Conservation (phyloP, 108 stramenopile genomes). For the Seminavis robusta region DNA sequence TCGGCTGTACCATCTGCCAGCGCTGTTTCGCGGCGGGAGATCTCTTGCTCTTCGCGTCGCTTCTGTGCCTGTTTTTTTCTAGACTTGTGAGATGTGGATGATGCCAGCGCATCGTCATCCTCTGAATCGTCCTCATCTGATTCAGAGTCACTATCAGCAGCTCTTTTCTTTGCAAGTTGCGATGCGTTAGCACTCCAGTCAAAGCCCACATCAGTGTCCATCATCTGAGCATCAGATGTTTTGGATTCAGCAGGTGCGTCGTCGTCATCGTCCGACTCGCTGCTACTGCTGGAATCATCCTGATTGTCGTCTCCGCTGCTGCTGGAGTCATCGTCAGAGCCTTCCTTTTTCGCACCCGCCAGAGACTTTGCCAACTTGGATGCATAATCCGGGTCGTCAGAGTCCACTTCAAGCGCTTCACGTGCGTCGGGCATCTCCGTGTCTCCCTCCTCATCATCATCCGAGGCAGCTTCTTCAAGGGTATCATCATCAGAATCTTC, state of each 20-base stretch:
- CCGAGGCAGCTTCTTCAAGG: slow-evolving; percentile 19
- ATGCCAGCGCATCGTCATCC: slow-evolving; percentile 46
- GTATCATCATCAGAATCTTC: slow-evolving; percentile 55
- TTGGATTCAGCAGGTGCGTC: slow-evolving; percentile 18
- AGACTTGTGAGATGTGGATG: slow-evolving; percentile 63
- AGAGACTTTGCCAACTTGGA: slow-evolving; percentile 49
- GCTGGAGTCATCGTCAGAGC: slow-evolving; percentile 31
- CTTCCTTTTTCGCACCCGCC: neutral
- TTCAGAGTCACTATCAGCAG: slow-evolving; percentile 30
- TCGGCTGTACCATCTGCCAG: slow-evolving; percentile 90
- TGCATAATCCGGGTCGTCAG: slow-evolving; percentile 60
- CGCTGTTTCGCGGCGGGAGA: slow-evolving; percentile 66
- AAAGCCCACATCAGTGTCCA: slow-evolving; percentile 86
- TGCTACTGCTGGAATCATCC: neutral
- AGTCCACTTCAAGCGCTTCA: slow-evolving; percentile 29
- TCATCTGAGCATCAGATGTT: slow-evolving; percentile 12
- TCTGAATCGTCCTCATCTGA: slow-evolving; percentile 34
- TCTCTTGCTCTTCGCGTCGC: slow-evolving; percentile 74
- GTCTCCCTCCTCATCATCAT: slow-evolving; percentile 18
- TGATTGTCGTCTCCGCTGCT: slow-evolving; percentile 23
- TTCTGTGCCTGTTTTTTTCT: slow-evolving; percentile 71
- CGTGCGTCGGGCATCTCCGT: slow-evolving; percentile 1
- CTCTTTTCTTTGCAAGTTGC: slow-evolving; percentile 1
- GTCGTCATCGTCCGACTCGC: slow-evolving; percentile 25
- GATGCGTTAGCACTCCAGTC: slow-evolving; percentile 49